Base-by-base conservation (phyloP, 352 stramenopile species). In the Phytophthora fragariaefolia region DNA sequence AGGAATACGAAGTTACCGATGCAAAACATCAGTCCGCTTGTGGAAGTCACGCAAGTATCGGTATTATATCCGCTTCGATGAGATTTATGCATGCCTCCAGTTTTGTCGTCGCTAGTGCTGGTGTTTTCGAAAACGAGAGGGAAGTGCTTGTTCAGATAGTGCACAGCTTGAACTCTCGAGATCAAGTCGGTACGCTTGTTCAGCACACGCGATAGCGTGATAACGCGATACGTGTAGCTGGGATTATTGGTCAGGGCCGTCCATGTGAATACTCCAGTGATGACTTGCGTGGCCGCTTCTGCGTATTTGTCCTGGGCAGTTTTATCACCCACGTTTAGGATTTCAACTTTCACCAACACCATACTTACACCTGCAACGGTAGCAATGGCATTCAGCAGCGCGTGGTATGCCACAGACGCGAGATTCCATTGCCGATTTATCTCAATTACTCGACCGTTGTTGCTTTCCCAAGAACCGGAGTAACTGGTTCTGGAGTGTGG, bases 401-500 rank as follows among this genome's bases (percentile, higher is more conserved):
- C n/a, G 15, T 58, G 27, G 32, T 64, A 64, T 10, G 38, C 13
- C 20, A 15, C 24, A 0, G 17, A 24, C 5, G 26, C 30, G 6
- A 50, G 3, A 4, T 49, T 57, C 57, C 36, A 27, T 15, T 38
- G 17, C 18, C 6, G 18, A 4, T 28, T 30, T 50, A 24, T n/a
- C 2, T 27, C 30, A 6, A n/a, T 20, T 22, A 27, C 22, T 24
- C 6, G 22, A 22, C 13, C 47, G 23, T 50, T 13, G n/a, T 4
- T 56, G n/a, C n/a, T 9, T 64, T 24, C 10, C 47, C 58, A 22
- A 66, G 48, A 53, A 66, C 54, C 20, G 58, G 8, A 12, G 58
- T 53, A 42, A n/a, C 49, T 47, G 27, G 49, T n/a, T 42, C 17
- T 12, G 48, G 48, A 12, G 17, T 34, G 24, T 13, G 48, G 20